Evolutionary conservation across 2,329 filamentous ascomycete genomes (phyloP), one percentile per base, ranked within the genome.

Genomic region (Colletotrichum chrysophilum): DNA sequence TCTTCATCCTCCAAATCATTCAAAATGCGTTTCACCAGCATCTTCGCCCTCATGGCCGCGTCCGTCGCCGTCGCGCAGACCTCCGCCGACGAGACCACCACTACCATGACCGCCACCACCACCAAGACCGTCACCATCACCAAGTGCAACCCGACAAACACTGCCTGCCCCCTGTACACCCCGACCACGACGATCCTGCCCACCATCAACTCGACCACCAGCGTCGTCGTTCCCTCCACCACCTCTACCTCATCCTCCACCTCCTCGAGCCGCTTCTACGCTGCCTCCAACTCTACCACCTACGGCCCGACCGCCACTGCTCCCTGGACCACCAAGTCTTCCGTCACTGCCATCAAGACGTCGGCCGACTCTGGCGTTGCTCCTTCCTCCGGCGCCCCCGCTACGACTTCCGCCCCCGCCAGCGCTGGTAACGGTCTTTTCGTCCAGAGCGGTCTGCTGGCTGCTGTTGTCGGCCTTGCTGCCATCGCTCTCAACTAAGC

Each of bases 51-150:
- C 78, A 77, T 88, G 78, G 85, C 86, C 79, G 83, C 84, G 81
- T 84, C 85, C 71, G 82, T 86, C 64, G 64, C 83, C 70, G 83
- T 84, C 66, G 80, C 82, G 76, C 84, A 84, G 75, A 80, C 81
- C 62, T 75, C 77, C 55, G 76, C 80, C 26, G 77, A 82, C 55
- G 74, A 77, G 66, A 82, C 78, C 75, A 88, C 84, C 76, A 85
- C 84, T 72, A 85, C 84, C 13, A 68, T 84, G 74, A 89, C 88
- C 71, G 85, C 85, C 18, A 89, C 88, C 72, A 83, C 83, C 69
- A 87, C 86, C 70, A 82, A 80, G 78, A 86, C 85, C 66, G 74
- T 87, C 77, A 90, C 88, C 80, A 83, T 90, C 80, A 90, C 88
- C 73, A 79, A 83, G 79, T 89, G 88, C 85, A 84, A 86, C 80